Evolutionary conservation across 805 yeast genomes (phyloP), one percentile per base, ranked within the genome.

Genomic region (Metschnikowia anglica): DNA sequence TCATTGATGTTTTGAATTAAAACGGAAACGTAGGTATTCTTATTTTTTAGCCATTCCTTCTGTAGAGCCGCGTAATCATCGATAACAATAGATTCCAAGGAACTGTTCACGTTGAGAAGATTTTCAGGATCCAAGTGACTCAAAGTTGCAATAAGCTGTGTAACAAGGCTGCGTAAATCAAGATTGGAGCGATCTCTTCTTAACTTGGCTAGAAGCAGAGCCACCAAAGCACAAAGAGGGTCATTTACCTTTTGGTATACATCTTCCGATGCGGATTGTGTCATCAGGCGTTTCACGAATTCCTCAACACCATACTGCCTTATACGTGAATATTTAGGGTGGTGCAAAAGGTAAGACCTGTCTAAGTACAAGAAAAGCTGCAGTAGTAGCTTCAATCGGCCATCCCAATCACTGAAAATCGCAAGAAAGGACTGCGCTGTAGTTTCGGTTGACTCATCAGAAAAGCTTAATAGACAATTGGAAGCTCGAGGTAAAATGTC

Each of bases 311-410:
- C 71, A 33, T 44, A 47, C 36, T 59, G 55, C 25, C 52, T 25
- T 7, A 68, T 63, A 36, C 58, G 53, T 19, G 47, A 43, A 37
- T 59, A 60, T n/a, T 47, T 44, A 3, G 66, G 62, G 40, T 67
- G 72, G 25, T 52, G 63, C 28, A 57, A 49, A 11, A 69, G 55
- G 40, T 70, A 70, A 15, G 59, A 52, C 28, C 66, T 47, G 52
- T 70, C 75, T 36, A 68, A 46, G 38, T 64, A 68, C 4, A 68
- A 43, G 37, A 66, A 70, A 17, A 68, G 40, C 46, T 62, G 63
- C 32, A 58, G 49, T 33, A 70, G 45, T 5, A 54, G 31, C 12
- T 38, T 31, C 21, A 69, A 41, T 36, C 55, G 59, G 1, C 29
- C 18, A 27, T 53, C 60, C 70, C 68, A 70, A 5, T 28, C 35